phyloP scores from a whole-genome alignment of 1,284 basidiomycete genomes.

The Trichosporon asahii region DNA sequence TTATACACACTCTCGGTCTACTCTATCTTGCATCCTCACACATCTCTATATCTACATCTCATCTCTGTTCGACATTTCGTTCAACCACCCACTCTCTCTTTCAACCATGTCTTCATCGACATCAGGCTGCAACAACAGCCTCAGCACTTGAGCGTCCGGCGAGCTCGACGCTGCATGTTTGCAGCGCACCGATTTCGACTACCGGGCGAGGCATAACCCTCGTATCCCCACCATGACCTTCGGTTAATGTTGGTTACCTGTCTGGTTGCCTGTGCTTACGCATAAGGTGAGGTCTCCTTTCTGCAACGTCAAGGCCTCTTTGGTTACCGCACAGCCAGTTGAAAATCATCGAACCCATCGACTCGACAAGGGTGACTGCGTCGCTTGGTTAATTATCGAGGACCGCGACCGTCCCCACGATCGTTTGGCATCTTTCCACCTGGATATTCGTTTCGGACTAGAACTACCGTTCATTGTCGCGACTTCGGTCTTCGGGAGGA shows the following conservation, averaged over 20 bases:
- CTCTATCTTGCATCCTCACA: constrained; percentile 7
- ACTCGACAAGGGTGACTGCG: not conserved
- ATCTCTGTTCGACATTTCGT: not conserved
- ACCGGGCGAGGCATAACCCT: constrained; percentile 4
- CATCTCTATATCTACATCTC: not conserved
- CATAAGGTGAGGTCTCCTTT: constrained; percentile 7
- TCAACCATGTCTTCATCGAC: not conserved
- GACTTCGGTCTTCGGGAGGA: not conserved
- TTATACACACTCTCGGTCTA: not conserved
- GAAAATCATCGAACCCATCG: constrained; percentile 5
- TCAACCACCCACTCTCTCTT: not conserved
- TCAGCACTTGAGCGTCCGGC: constrained; percentile 5
- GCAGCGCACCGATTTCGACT: not conserved
- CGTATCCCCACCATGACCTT: constrained; percentile 8
- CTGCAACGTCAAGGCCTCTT: constrained; percentile 4
- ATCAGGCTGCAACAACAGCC: constrained; percentile 4
- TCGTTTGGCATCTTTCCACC: not conserved
- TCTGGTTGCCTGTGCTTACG: constrained; percentile 5
- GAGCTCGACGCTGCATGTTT: not conserved
- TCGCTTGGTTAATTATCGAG: not conserved
- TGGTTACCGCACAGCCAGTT: constrained; percentile 10
- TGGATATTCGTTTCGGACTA: not conserved
- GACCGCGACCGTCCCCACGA: not conserved
- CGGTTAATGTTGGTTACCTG: constrained; percentile 10
- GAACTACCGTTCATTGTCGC: constrained; percentile 8